Evolutionary conservation across 2,329 filamentous ascomycete species (phyloP).

Genomic region (Fusarium camptoceras): DNA sequence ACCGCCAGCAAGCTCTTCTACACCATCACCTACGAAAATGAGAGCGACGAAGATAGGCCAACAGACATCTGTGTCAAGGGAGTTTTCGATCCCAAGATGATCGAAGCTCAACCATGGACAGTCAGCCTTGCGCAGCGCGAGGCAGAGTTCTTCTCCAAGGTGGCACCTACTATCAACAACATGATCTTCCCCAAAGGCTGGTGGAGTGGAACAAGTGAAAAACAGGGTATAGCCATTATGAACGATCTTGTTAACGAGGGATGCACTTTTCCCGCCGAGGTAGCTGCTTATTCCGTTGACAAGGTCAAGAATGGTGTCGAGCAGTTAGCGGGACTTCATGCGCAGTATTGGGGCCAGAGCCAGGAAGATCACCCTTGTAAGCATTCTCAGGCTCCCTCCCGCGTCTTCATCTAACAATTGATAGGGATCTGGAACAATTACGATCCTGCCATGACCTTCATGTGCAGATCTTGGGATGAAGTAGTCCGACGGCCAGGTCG

Average conservation of each 20-base stretch:
- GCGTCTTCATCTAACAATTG: background rate
- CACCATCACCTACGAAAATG: conserved; percentile 47
- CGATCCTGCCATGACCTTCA: conserved; percentile 52
- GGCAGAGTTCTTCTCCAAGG: conserved; percentile 52
- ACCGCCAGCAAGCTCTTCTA: conserved; percentile 48
- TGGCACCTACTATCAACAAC: conserved; percentile 49
- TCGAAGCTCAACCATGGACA: conserved; percentile 43
- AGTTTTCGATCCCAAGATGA: conserved; percentile 53
- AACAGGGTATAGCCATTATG: conserved; percentile 55
- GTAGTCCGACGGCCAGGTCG: conserved; percentile 48
- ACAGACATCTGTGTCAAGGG: conserved; percentile 52
- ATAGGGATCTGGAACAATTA: conserved; percentile 52
- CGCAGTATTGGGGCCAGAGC: conserved; percentile 50
- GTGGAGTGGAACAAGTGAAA: conserved; percentile 52
- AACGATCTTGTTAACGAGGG: conserved; percentile 49
- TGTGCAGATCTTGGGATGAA: conserved; percentile 46
- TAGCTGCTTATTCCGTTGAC: conserved; percentile 48
- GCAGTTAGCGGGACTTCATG: conserved; percentile 56
- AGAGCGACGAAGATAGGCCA: conserved; percentile 20
- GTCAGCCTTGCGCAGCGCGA: conserved; percentile 51
- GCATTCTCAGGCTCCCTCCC: background rate
- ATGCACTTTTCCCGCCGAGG: conserved; percentile 52
- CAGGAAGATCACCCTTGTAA: conserved; percentile 48
- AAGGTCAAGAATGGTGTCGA: conserved; percentile 52
- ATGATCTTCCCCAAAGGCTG: conserved; percentile 52